Evolutionary conservation across 306 rosid genomes (phyloP).

Genomic region (Trifolium repens): DNA sequence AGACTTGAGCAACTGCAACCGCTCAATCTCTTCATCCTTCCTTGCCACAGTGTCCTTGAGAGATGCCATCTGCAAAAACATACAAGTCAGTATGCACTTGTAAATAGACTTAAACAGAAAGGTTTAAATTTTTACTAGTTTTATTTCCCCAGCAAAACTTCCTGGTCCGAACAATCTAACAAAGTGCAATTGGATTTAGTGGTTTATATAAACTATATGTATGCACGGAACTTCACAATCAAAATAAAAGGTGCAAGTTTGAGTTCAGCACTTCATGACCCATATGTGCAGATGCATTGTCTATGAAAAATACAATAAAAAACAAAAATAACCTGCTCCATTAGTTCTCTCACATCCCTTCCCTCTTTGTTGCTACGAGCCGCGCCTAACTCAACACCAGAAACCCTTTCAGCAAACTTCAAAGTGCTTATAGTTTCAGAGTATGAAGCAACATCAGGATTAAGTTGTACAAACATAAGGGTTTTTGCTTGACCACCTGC

Average conservation of each 20-base stretch:
- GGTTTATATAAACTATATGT: slow-evolving; percentile 17
- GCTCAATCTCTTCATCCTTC: slow-evolving; percentile 88
- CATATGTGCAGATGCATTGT: slow-evolving; percentile 4
- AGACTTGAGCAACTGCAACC: slow-evolving; percentile 64
- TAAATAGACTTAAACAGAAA: slow-evolving; percentile 13
- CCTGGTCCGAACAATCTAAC: slow-evolving; percentile 17
- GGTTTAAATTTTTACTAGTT: slow-evolving; percentile 1
- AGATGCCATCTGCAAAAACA: slow-evolving; percentile 66
- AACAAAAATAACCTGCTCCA: slow-evolving; percentile 78
- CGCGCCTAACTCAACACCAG: slow-evolving; percentile 97
- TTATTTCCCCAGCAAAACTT: slow-evolving; percentile 22
- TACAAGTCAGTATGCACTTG: slow-evolving; percentile 37
- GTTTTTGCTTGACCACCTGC: slow-evolving; percentile 99
- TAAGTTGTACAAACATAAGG: slow-evolving; percentile 97
- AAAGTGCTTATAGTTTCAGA: slow-evolving; percentile 88
- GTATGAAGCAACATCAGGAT: slow-evolving; percentile 90
- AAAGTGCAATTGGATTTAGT: slow-evolving; percentile 17
- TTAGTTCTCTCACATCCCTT: slow-evolving; percentile 89
- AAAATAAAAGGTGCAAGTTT: slow-evolving; percentile 12
- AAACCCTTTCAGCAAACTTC: slow-evolving; percentile 99
- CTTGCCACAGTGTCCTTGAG: slow-evolving; percentile 71
- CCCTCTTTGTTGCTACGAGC: slow-evolving; percentile 99
- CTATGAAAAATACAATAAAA: slow-evolving; percentile 24
- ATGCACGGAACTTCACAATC: slow-evolving; percentile 12
- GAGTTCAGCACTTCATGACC: slow-evolving; percentile 26